Base-by-base conservation (phyloP, 306 rosid genomes). In the Pterocarpus macrocarpus region DNA sequence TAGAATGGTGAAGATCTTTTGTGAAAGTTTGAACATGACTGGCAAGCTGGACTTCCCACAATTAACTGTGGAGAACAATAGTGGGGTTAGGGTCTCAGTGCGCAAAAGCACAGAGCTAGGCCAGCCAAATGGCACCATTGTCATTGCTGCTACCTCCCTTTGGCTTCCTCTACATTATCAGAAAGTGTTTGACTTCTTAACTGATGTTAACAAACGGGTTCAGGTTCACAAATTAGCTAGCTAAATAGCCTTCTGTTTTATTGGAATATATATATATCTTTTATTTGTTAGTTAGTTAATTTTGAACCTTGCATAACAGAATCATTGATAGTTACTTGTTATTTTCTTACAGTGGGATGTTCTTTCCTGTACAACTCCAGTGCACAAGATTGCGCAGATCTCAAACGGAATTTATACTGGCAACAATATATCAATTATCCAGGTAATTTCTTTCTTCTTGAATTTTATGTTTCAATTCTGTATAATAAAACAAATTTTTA, bases 281-380 rank as follows among this genome's bases (percentile, higher is more conserved):
- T 55, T 15, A 38, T 69, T 53, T n/a, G 11, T 69, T 35, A 10
- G 28, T 33, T 28, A 35, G 28, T 32, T 55, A 53, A 7, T 15
- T 8, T 45, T 47, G 13, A n/a, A 65, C 52, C 2, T 55, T 33
- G 2, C 36, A 47, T 32, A 3, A 14, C 13, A 34, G 3, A 10
- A 16, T 53, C 43, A 7, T 17, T 28, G 1, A 68, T 32, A 3
- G 0, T 10, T 61, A 1, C 8, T 43, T 52, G 8, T 14, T 55
- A 5, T 58, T 80, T 17, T 82, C 2, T 64, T 36, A 14, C 83
- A 94, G 98, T 92, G 98, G 97, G 97, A 95, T 79, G 81, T 88
- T 70, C 87, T 92, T 17, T 73, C 79, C 12, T 7, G 36, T 72
- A 90, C 83, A 69, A 67, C 74, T 73, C 64, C 83, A 9, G 83